phyloP scores from a whole-genome alignment of 2,329 filamentous ascomycete genomes.

The Alternaria burnsii region DNA sequence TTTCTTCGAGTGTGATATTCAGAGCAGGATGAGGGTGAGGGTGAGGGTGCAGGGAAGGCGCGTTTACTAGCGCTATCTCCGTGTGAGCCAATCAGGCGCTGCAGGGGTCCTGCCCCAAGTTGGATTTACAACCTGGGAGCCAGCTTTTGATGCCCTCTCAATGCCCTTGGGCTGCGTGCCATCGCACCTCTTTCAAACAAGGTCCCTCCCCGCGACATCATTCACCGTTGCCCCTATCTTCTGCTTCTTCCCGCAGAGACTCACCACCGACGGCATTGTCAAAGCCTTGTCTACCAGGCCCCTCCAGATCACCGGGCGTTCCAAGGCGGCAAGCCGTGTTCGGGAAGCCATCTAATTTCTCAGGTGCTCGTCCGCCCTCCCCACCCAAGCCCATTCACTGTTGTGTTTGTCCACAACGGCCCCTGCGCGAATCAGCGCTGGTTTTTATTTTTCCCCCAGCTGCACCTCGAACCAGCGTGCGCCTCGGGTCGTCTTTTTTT shows the following conservation, averaged over 20 bases:
- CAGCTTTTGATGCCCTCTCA: constrained; percentile 17
- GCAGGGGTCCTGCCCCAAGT: constrained; percentile 20
- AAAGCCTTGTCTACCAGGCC: constrained; percentile 15
- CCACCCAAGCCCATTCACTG: constrained; percentile 11
- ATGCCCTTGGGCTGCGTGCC: constrained; percentile 25
- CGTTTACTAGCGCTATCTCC: constrained; percentile 18
- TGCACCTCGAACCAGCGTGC: constrained; percentile 35
- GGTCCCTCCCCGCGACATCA: constrained; percentile 10
- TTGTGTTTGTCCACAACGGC: constrained; percentile 24
- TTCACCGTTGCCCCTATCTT: constrained; percentile 3
- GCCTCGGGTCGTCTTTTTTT: constrained; percentile 30
- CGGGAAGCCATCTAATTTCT: constrained; percentile 42
- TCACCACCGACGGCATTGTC: constrained; percentile 6
- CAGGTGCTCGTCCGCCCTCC: constrained; percentile 26
- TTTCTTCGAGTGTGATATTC: constrained; percentile 15
- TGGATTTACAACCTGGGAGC: constrained; percentile 2
- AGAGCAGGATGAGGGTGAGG: constrained; percentile 12
- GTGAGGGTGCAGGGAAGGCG: constrained; percentile 12
- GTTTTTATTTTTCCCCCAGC: constrained; percentile 26
- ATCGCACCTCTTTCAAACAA: constrained; percentile 17
- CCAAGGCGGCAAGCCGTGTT: constrained; percentile 33
- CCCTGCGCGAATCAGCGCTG: constrained; percentile 25
- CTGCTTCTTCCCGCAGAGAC: constrained; percentile 5
- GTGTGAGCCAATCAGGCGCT: constrained; percentile 24
- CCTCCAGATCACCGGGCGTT: constrained; percentile 31